These are phyloP conservation scores for Agrostemma githago DNA, from an alignment of 148 eudicot genomes.

Conservation along the genomic window DNA sequence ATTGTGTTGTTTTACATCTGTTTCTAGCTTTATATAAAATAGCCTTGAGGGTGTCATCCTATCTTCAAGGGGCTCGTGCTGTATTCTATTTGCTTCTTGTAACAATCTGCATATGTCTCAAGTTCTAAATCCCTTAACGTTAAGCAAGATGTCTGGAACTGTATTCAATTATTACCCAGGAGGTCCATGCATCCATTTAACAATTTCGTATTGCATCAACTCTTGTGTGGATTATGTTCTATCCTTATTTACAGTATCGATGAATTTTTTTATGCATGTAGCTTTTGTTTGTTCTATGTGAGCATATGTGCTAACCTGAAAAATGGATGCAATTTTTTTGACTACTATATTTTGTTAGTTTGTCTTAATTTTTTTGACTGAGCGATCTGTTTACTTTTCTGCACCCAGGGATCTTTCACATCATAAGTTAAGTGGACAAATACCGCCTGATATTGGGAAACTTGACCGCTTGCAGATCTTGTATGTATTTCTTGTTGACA, in stretches of 20 bases:
- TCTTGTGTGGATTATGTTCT: not conserved
- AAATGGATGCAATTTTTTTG: no score
- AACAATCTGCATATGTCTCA: not conserved
- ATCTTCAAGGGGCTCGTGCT: not conserved
- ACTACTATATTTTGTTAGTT: not conserved
- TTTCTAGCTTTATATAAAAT: no score
- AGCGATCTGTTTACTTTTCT: slow-evolving; percentile 3
- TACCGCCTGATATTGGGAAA: slow-evolving; percentile 88
- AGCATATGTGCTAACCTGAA: not conserved
- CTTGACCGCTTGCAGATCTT: slow-evolving; percentile 74
- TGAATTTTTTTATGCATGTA: not conserved
- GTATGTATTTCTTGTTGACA: slow-evolving; percentile 44
- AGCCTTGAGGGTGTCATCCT: not conserved
- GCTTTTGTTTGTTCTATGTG: not conserved
- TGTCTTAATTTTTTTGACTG: not conserved
- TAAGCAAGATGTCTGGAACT: not conserved
- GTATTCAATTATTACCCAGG: not conserved
- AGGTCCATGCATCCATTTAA: not conserved
- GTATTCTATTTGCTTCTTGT: not conserved
- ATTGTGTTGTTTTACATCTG: no score
- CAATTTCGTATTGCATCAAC: not conserved
- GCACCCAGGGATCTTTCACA: slow-evolving; percentile 71
- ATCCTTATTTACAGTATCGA: not conserved
- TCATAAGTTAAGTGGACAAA: slow-evolving; percentile 82
- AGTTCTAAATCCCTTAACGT: not conserved